Conservation (phyloP, 1,284 basidiomycete genomes). For the Moesziomyces globuligerus region DNA sequence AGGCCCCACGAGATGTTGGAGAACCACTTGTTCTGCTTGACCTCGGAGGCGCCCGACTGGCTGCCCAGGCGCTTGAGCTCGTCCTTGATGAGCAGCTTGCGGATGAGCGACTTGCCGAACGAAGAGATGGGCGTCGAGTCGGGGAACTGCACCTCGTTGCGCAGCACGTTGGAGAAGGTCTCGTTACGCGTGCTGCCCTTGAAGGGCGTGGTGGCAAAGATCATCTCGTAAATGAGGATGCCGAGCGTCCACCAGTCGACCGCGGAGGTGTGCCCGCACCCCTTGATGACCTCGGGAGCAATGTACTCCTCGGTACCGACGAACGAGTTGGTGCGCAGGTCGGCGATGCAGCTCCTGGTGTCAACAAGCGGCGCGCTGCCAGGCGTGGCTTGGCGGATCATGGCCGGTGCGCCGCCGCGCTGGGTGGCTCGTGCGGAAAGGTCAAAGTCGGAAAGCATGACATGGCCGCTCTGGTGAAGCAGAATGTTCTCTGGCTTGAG, state of each 20-base stretch:
- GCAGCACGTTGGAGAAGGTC: slow-evolving; percentile 95
- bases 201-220: slow-evolving; percentile 98
- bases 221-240: slow-evolving; percentile 99
- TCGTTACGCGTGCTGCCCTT: slow-evolving; percentile 93
- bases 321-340: slow-evolving; percentile 98
- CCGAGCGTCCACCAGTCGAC: slow-evolving; percentile 99
- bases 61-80: slow-evolving; percentile 89
- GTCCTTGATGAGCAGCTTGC: slow-evolving; percentile 90
- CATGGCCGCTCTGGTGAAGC: slow-evolving; percentile 98
- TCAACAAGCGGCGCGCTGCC: slow-evolving; percentile 94
- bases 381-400: slow-evolving; percentile 84
- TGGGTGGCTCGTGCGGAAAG: slow-evolving; percentile 89
- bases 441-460: slow-evolving; percentile 99
- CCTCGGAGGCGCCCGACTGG: slow-evolving; percentile 93
- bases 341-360: slow-evolving; percentile 94
- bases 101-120: slow-evolving; percentile 83
- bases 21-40: slow-evolving; percentile 99
- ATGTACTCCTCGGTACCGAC: slow-evolving; percentile 99
- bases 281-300: slow-evolving; percentile 97
- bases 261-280: slow-evolving; percentile 94
- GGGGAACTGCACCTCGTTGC: slow-evolving; percentile 85
- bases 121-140: slow-evolving; percentile 84
- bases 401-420: slow-evolving; percentile 82
- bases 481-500: slow-evolving; percentile 99
- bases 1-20: slow-evolving; percentile 94